phyloP scores from a whole-genome alignment of 176 grass and related monocot species.

The Tillandsia fasciculata region DNA sequence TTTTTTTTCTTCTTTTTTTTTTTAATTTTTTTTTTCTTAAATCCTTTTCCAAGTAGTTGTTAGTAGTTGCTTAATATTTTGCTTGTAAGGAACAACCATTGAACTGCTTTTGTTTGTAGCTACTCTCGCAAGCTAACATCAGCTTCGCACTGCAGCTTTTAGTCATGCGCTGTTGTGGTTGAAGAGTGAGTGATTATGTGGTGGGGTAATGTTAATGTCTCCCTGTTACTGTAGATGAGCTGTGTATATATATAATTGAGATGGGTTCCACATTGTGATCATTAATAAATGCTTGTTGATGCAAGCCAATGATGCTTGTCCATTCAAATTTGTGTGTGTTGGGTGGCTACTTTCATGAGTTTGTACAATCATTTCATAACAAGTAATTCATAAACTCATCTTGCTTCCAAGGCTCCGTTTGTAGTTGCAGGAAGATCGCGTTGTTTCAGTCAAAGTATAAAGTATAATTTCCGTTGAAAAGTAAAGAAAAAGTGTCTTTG shows the following conservation, averaged over 20 bases:
- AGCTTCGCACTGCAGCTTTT: not conserved
- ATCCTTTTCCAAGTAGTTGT: too few species aligned
- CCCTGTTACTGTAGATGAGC: too few species aligned
- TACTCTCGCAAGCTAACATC: not conserved
- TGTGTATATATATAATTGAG: not conserved
- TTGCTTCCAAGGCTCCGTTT: too few species aligned
- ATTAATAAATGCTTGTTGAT: not conserved
- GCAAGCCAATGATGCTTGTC: not conserved
- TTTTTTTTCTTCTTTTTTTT: too few species aligned
- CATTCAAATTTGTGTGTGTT: not conserved
- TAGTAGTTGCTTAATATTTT: not conserved
- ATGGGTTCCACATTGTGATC: not conserved
- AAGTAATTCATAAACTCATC: too few species aligned
- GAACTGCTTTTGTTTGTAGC: not conserved
- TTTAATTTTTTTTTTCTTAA: too few species aligned
- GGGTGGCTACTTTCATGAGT: too few species aligned
- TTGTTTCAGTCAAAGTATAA: too few species aligned
- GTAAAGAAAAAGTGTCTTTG: too few species aligned
- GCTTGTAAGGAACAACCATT: not conserved
- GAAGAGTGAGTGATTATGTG: not conserved
- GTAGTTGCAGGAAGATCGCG: too few species aligned
- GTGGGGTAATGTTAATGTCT: not conserved
- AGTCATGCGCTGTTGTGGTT: not conserved
- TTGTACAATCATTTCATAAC: too few species aligned
- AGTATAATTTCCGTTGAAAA: too few species aligned